phyloP scores from a whole-genome alignment of 1,284 basidiomycete genomes.

The Erythrobasidium hasegawianum region DNA sequence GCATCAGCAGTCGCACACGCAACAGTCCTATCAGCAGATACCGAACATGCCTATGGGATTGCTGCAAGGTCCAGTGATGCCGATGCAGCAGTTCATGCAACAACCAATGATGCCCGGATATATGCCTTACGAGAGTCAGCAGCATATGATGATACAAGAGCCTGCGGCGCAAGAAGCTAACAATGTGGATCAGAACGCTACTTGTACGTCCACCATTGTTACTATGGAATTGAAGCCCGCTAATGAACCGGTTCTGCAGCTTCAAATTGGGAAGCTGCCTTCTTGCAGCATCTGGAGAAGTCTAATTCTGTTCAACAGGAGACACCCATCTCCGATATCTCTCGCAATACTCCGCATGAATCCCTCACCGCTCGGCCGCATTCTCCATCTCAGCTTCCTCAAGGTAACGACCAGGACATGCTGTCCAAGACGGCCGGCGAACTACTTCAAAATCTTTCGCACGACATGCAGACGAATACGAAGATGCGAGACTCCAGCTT shows the following conservation, averaged over 20 bases:
- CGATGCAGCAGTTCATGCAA: neutral
- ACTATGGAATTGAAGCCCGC: too few species aligned
- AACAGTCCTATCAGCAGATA: too few species aligned
- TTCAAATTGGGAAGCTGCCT: slow-evolving; percentile 30
- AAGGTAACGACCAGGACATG: slow-evolving; percentile 45
- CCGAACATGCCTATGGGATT: neutral
- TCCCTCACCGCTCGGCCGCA: slow-evolving; percentile 29
- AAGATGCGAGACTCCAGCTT: slow-evolving; percentile 89
- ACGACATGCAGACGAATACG: slow-evolving; percentile 62
- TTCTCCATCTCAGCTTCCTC: slow-evolving; percentile 21
- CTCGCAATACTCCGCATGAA: slow-evolving; percentile 11
- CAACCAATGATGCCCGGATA: slow-evolving; percentile 17
- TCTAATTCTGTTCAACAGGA: neutral
- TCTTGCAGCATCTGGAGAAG: slow-evolving; percentile 15
- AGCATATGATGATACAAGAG: neutral
- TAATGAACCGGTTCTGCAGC: neutral
- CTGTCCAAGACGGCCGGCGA: slow-evolving; percentile 50
- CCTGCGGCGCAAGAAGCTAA: neutral
- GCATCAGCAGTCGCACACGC: neutral
- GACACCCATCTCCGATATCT: neutral
- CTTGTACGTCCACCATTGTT: too few species aligned
- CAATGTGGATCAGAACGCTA: too few species aligned
- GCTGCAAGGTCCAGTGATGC: neutral
- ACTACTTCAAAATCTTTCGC: slow-evolving; percentile 48
- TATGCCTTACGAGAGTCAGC: neutral